Conservation (phyloP, 257 asterid genomes). For the Dorcoceras hygrometricum region DNA sequence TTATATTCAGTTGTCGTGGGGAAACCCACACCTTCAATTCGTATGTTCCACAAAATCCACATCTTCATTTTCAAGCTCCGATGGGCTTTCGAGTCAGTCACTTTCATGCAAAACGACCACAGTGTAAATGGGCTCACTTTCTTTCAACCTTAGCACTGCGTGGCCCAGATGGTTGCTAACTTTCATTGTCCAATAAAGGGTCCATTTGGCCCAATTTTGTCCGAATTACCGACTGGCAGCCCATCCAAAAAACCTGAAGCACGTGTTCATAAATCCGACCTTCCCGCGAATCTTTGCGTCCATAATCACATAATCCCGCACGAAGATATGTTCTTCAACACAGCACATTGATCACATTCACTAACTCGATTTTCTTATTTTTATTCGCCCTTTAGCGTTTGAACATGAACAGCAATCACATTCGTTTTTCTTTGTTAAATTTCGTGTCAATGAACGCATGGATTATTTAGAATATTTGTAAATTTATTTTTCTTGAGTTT, state of each 20-base stretch:
- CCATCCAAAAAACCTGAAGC: conserved; percentile 16
- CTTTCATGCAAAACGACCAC: too few species aligned
- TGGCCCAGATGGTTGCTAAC: too few species aligned
- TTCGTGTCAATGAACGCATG: conserved; percentile 14
- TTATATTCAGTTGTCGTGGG: too few species aligned
- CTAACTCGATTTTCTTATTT: background rate
- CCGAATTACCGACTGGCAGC: too few species aligned
- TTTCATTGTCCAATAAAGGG: background rate
- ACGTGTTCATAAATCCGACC: conserved; percentile 27
- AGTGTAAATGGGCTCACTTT: background rate
- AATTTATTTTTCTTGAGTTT: too few species aligned
- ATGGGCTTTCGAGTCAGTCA: too few species aligned
- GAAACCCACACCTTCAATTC: too few species aligned
- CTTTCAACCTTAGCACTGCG: too few species aligned
- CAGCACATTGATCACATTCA: background rate
- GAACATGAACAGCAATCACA: background rate
- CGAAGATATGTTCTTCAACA: background rate
- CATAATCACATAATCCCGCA: conserved; percentile 7
- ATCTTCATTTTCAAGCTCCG: too few species aligned
- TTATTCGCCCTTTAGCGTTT: background rate
- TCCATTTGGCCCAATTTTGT: too few species aligned
- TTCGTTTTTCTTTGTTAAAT: background rate
- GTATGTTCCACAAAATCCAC: too few species aligned
- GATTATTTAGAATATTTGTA: background rate
- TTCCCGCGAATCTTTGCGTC: conserved; percentile 37